Evolutionary conservation across 1,284 basidiomycete genomes (phyloP).

Genomic region (Pisolithus thermaeus): DNA sequence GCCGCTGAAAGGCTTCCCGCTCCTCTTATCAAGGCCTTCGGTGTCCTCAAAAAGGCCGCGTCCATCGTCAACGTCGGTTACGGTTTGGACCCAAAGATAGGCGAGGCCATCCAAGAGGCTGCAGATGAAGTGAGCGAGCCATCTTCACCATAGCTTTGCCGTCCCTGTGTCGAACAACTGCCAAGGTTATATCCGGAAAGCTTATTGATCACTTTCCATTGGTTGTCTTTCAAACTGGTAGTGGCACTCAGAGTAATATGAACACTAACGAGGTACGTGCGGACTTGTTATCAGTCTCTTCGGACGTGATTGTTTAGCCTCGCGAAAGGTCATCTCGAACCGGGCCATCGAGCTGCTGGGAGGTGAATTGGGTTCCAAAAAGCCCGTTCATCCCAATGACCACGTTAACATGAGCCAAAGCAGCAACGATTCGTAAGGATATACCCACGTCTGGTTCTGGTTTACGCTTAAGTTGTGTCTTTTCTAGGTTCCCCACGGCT

Average conservation of each 20-base stretch:
- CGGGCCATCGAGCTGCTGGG: slow-evolving; percentile 97
- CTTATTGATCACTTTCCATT: slow-evolving; percentile 95
- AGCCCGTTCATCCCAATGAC: slow-evolving; percentile 98
- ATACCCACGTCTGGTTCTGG: background rate
- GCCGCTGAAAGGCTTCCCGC: slow-evolving; percentile 88
- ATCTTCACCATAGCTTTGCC: background rate
- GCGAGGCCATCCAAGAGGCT: slow-evolving; percentile 86
- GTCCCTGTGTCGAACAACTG: background rate
- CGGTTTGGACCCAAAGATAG: slow-evolving; percentile 88
- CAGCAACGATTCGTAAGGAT: slow-evolving; percentile 89
- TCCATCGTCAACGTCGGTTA: slow-evolving; percentile 88
- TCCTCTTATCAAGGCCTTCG: slow-evolving; percentile 96
- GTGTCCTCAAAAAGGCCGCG: slow-evolving; percentile 97
- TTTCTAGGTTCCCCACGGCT: slow-evolving; percentile 89
- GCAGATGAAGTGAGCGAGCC: slow-evolving; percentile 77
- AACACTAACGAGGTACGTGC: slow-evolving; percentile 89
- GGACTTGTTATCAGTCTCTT: background rate
- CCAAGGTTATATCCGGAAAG: slow-evolving; percentile 91
- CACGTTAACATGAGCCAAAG: slow-evolving; percentile 99
- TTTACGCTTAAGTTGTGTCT: background rate
- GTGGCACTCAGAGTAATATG: slow-evolving; percentile 99
- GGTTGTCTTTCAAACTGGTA: slow-evolving; percentile 99
- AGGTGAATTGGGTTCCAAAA: slow-evolving; percentile 93
- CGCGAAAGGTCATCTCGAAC: slow-evolving; percentile 87
- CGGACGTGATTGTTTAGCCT: background rate